Base-by-base conservation (phyloP, 192 early-diverging fungal species). In the Podila epigama region DNA sequence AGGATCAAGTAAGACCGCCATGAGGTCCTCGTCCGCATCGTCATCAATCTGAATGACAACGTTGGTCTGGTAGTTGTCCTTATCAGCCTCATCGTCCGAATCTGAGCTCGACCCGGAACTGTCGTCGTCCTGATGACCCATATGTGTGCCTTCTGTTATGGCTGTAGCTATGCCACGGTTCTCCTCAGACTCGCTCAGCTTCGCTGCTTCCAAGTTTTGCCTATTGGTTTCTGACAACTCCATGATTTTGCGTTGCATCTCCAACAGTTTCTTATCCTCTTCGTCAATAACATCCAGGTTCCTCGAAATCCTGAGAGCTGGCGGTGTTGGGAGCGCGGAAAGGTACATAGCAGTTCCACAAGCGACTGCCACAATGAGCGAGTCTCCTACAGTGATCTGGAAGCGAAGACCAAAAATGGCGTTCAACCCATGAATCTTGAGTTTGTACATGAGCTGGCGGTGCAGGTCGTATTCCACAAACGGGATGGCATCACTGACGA, bases 391-490 rank as follows among this genome's bases (percentile, higher is more conserved):
- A 0, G 82, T 75, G 27, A 88, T 66, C 55, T 86, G 84, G 48
- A 85, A 85, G 33, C 75, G 77, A 12, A 85, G 75, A 0, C 91
- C 91, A 80, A 92, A 94, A 13, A 94, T 84, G 3, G 92, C 87
- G 48, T 94, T 94, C 59, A 93, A 79, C 8, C 92, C 92, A 63
- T 91, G 85, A 16, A 93, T 87, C 41, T 89, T 86, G 27, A 93
- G 85, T 61, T 94, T 94, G 79, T 91, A 92, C 70, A 92, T 84
- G 13, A 94, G 79, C 63, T 94, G 93, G 32, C 92, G 83, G 70
- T 94, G 92, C 27, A 94, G 66, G 60, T 94, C 93, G 82, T 94
- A 94, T 66, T 94, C 92, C 2, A 90, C 82, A 60, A 94, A 94
- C 2, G 93, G 93, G 42, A 94, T 85, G 0, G 92, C 87, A 50